Evolutionary conservation across 2,329 filamentous ascomycete species (phyloP), one percentile per base, ranked within the genome.

Genomic region (Blastomyces parvus): DNA sequence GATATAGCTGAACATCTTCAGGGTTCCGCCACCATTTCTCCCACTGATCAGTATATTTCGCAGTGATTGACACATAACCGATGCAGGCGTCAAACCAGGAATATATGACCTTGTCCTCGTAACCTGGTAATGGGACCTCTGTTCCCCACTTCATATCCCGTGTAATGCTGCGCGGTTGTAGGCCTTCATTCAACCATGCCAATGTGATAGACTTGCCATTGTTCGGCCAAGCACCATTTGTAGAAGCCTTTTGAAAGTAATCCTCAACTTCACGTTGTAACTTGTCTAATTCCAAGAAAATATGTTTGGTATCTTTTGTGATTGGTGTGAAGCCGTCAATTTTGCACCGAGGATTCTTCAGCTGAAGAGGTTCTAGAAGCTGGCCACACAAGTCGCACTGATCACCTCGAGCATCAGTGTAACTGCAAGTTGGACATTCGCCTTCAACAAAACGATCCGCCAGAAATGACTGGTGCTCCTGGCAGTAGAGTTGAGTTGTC

Each of bases 21-120:
- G 80, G 80, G 68, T 81, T 79, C 60, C 76, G 73, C 80, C 80
- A 82, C 80, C 80, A 82, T 70, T 81, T 77, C 73, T 81, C 77
- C 80, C 80, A 82, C 64, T 82, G 74, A 48, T 80, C 77, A 2
- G 80, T 82, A 69, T 82, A 82, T 44, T 74, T 80, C 50, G 80
- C 80, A 5, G 80, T 82, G 64, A 82, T 82, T 1, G 79, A 81
- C 53, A 81, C 78, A 70, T 82, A 82, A 19, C 80, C 80, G 59
- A 82, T 82, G 68, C 80, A 82, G 22, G 80, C 80, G 64, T 82
- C 80, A 66, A 82, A 82, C 80, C 80, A 82, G 57, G 82, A 79
- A 67, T 82, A 81, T 71, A 82, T 74, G 64, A 82, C 80, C 71
- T 83, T 83, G 66, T 82, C 75, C 38, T 81, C 78, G 67, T 82